Conservation (phyloP, 225 moss, liverwort and hornwort genomes). For the Asterella californica region DNA sequence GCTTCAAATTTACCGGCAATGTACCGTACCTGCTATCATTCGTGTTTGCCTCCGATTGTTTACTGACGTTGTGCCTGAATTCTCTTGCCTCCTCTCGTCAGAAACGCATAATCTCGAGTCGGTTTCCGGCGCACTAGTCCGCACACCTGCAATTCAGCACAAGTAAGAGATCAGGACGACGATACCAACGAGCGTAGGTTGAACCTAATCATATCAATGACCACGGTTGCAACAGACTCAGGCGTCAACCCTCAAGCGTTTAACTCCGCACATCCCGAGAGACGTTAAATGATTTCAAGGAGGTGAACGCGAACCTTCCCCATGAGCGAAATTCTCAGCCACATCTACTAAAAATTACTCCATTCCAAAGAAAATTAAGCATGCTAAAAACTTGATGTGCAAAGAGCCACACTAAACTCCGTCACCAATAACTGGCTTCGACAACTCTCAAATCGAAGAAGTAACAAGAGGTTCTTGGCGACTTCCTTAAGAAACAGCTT, state of each 20-base stretch:
- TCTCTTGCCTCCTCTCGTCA: neutral
- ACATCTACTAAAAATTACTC: neutral
- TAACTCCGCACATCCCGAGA: too few relatives aligned
- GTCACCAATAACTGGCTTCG: neutral
- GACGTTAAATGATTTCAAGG: too few relatives aligned
- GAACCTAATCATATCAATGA: neutral
- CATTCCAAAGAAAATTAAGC: too few relatives aligned
- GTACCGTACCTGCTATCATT: conserved; percentile 6
- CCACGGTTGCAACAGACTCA: neutral
- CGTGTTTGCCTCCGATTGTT: neutral
- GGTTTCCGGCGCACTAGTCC: neutral
- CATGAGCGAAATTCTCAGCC: neutral
- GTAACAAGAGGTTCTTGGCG: neutral
- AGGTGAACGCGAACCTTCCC: neutral
- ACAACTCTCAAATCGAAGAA: neutral
- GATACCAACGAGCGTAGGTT: neutral
- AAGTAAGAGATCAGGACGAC: neutral
- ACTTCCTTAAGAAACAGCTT: too few relatives aligned
- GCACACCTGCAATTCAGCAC: neutral
- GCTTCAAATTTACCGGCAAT: conserved; percentile 14
- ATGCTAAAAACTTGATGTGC: neutral
- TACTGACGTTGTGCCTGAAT: neutral
- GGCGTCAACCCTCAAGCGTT: neutral
- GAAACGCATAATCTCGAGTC: neutral
- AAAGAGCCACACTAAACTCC: neutral